phyloP scores from a whole-genome alignment of 169 alveolate genomes.

The Plasmodium yoelii region DNA sequence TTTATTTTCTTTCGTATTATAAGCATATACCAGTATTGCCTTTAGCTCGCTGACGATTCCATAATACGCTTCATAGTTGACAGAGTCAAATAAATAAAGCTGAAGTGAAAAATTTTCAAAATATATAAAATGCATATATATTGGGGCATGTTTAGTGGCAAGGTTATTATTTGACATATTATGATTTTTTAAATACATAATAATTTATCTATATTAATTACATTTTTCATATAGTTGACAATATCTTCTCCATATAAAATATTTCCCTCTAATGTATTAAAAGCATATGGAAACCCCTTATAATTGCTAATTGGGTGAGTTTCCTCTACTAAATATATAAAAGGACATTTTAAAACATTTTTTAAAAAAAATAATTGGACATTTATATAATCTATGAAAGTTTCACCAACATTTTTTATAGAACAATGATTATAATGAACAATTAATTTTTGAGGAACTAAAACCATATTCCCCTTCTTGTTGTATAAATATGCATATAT shows the following conservation, averaged over 20 bases:
- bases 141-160: background rate
- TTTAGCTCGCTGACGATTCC: conserved; percentile 62
- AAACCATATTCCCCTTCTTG: conserved; percentile 24
- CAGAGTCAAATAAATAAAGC: conserved; percentile 57
- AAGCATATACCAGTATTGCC: conserved; percentile 51
- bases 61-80: conserved; percentile 52
- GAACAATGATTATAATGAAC: conserved; percentile 76
- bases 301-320: conserved; percentile 64
- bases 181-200: background rate
- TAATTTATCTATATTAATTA: conserved; percentile 8
- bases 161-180: background rate
- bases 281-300: conserved; percentile 75
- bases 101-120: conserved; percentile 5
- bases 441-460: conserved; percentile 68
- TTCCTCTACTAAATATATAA: conserved; percentile 62
- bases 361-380: conserved; percentile 70
- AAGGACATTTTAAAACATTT: conserved; percentile 63
- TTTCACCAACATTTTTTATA: conserved; percentile 64
- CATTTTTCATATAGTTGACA: conserved; percentile 76
- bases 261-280: conserved; percentile 72
- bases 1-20: background rate
- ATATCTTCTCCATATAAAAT: conserved; percentile 48
- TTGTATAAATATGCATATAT: background rate
- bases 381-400: conserved; percentile 61
- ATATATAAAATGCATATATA: background rate